Evolutionary conservation across 2,329 filamentous ascomycete species (phyloP).

Genomic region (Beauveria brongniartii): DNA sequence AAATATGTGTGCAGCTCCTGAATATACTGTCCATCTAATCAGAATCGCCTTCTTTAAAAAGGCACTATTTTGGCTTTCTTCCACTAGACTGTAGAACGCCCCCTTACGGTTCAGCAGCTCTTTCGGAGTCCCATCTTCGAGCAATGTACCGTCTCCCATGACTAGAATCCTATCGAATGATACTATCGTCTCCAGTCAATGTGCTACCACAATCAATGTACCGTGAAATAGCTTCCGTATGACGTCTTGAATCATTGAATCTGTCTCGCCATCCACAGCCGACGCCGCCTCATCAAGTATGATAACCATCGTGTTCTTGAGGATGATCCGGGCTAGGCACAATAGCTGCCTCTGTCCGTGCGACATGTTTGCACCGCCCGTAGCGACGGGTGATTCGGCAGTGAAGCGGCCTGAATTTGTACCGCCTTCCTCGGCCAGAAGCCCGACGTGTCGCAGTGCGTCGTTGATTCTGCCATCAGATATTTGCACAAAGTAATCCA

Average conservation of each 20-base stretch:
- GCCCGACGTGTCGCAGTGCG: neutral
- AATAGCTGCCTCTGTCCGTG: conserved; percentile 3
- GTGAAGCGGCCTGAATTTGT: neutral
- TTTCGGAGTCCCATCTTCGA: neutral
- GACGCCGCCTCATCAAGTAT: conserved; percentile 5
- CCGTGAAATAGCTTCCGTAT: neutral
- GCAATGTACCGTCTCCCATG: neutral
- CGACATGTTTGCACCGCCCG: neutral
- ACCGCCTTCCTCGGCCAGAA: neutral
- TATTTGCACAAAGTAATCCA: neutral
- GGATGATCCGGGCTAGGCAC: conserved; percentile 3
- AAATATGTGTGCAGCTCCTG: neutral
- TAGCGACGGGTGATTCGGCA: neutral
- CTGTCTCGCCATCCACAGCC: conserved; percentile 4
- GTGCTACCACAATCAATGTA: neutral
- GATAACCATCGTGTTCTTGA: neutral
- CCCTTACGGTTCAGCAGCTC: neutral
- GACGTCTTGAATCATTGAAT: neutral
- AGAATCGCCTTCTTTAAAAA: neutral
- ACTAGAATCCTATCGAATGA: neutral
- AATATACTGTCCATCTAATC: neutral
- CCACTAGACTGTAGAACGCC: neutral
- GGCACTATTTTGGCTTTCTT: neutral
- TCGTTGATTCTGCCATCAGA: neutral
- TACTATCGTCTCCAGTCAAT: neutral